Base-by-base conservation (phyloP, 2,329 filamentous ascomycete genomes). In the Penicillium sp. region DNA sequence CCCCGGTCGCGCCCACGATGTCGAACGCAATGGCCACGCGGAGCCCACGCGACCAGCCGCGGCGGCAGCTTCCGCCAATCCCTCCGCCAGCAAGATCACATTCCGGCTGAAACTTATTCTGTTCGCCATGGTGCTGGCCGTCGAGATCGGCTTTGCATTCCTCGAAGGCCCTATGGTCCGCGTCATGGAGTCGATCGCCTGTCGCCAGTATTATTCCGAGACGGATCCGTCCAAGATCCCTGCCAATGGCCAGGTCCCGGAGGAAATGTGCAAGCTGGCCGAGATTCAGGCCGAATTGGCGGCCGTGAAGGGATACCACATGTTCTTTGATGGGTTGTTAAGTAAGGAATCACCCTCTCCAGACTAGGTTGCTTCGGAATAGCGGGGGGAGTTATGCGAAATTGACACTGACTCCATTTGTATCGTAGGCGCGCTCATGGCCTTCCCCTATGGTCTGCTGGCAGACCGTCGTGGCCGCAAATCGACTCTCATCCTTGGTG, bases 261-360 rank as follows among this genome's bases (percentile, higher is more conserved):
- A 83, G 71, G 70, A 73, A n/a, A 63, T 79, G 61, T 83, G 81
- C 67, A 83, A 83, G 70, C 69, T 78, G n/a, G 75, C 78, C 35
- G 73, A 73, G 43, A 75, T 83, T 19, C 81, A 83, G 63, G 74
- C 79, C 49, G 77, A 80, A 66, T 62, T 83, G 63, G 81, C 81
- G 1, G 78, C 78, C 54, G 78, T 83, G 13, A 81, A 82, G 62
- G 81, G 79, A 2, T 81, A 80, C 70, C 75, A 78, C 66, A 79
- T 80, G 60, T 79, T 80, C 55, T 82, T 81, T 59, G 78, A 81
- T 64, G 78, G 75, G 4, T 58, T 76, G 33, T 59, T 77, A 39
- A 75, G 76, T 75, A 73, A 41, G 72, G n/a, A 6, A 7, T 16
- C 13, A 7, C 33, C 22, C 22, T 22, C 19, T 7, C 1, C 6